phyloP scores from a whole-genome alignment of 2,329 filamentous ascomycete genomes.

The Xenosphaeropsis pyriputrescens region DNA sequence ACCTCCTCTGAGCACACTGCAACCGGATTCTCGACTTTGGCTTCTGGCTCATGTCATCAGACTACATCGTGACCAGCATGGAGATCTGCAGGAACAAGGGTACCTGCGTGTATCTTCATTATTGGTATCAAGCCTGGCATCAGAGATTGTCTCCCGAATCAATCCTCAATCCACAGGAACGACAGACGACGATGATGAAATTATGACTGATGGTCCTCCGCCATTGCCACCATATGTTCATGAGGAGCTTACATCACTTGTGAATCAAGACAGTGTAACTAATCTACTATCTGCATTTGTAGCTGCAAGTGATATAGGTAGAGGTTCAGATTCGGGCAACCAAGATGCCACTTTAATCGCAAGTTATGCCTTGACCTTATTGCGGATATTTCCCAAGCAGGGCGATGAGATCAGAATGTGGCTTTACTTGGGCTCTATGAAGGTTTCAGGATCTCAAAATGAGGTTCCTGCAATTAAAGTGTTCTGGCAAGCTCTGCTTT shows the following conservation, averaged over 20 bases:
- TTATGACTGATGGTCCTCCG: slow-evolving; percentile 11
- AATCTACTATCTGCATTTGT: slow-evolving; percentile 14
- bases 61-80: slow-evolving; percentile 27
- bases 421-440: slow-evolving; percentile 55
- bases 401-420: slow-evolving; percentile 92
- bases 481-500: slow-evolving; percentile 60
- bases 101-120: slow-evolving; percentile 37
- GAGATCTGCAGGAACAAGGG: slow-evolving; percentile 20
- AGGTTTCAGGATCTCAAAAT: slow-evolving; percentile 12
- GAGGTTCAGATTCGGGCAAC: slow-evolving; percentile 16
- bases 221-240: slow-evolving; percentile 42
- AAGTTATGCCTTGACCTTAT: slow-evolving; percentile 71
- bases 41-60: slow-evolving; percentile 54
- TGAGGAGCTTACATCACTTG: slow-evolving; percentile 51
- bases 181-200: slow-evolving; percentile 10
- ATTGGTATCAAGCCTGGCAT: slow-evolving; percentile 34
- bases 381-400: slow-evolving; percentile 69
- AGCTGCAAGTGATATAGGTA: too few species aligned
- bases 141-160: slow-evolving; percentile 32
- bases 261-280: slow-evolving; percentile 63
- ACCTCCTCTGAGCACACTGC: slow-evolving; percentile 7
- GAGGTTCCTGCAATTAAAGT: slow-evolving; percentile 59
- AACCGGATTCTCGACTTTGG: slow-evolving; percentile 34
- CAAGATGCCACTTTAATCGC: slow-evolving; percentile 58
- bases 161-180: slow-evolving; percentile 27